Percentiles rank a stretch among this genome's conserved stretches.
Evolutionary conservation across 2,329 filamentous ascomycete species (phyloP).

Genomic region (Ascochyta clinopodiicola): DNA sequence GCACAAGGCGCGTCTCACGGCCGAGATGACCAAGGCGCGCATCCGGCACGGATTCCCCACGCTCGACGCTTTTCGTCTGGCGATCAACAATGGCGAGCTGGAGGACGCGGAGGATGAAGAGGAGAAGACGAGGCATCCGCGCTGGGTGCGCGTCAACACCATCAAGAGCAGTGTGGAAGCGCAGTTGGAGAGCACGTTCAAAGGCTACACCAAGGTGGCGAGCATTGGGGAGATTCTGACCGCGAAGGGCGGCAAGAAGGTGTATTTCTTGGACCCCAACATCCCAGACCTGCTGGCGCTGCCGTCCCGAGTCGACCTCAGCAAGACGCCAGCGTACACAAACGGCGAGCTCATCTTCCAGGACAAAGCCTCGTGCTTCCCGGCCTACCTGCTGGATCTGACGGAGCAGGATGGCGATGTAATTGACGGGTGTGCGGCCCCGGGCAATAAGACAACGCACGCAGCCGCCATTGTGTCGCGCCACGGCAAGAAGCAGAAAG

Average conservation of each 20-base stretch:
- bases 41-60: constrained; percentile 74
- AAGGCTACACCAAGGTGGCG: constrained; percentile 63
- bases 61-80: constrained; percentile 68
- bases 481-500: constrained; percentile 52
- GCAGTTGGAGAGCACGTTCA: constrained; percentile 78
- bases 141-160: constrained; percentile 90
- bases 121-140: constrained; percentile 67
- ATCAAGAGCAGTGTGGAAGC: constrained; percentile 73
- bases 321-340: constrained; percentile 74
- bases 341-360: constrained; percentile 85
- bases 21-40: constrained; percentile 82
- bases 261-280: constrained; percentile 76
- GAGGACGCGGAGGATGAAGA: constrained; percentile 39
- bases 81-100: constrained; percentile 57
- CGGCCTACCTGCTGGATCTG: constrained; percentile 83
- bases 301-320: constrained; percentile 73
- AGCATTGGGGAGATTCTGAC: constrained; percentile 64
- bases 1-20: constrained; percentile 79
- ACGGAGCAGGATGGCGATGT: constrained; percentile 72
- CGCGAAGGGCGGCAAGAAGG: constrained; percentile 51
- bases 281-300: constrained; percentile 85
- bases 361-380: constrained; percentile 97
- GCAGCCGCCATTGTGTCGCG: constrained; percentile 74
- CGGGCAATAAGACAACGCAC: constrained; percentile 97
- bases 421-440: constrained; percentile 92